Evolutionary conservation across 257 asterid genomes (phyloP), one percentile per base, ranked within the genome.

Genomic region (Petrea volubilis): DNA sequence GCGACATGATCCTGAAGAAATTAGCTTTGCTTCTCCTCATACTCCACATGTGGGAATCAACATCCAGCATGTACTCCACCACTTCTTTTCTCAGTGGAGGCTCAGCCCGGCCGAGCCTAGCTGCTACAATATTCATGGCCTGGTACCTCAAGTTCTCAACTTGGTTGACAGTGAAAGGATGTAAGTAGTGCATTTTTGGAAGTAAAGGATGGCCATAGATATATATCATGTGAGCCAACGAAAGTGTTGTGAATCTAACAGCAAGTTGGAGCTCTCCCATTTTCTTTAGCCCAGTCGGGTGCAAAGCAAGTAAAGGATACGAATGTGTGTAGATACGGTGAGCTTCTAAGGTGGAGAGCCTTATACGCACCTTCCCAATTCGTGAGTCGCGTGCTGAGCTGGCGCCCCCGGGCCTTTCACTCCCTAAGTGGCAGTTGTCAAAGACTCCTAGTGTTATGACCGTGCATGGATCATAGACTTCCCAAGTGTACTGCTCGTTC

Each of bases 401-500:
- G 0, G 60, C 28, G 4, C 84, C 85, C n/a, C n/a, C n/a, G 3
- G 74, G 40, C 61, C 66, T 83, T 6, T 43, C 77, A 33, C 52
- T 64, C 47, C 87, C 88, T 70, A 90, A 70, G 49, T 83, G 91
- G 64, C 84, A 80, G 34, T 90, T 90, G 71, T 90, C 94, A 20
- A 90, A 88, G 11, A 86, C 94, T 0, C 96, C 97, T 11, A 90
- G 55, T 7, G 96, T 88, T 33, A 90, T 52, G 0, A 90, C 97
- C 0, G 96, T 90, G 85, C 91, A 86, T 1, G 97, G 97, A 75
- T 90, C 97, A 21, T 82, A 88, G 8, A 90, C 93, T 50, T 90
- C 97, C 97, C 95, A 90, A 0, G 93, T 88, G 77, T 88, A 88
- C 58, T 88, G 96, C 74, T 90, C 94, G 36, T 90, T 90, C 96